Evolutionary conservation across 768 basidiomycete species (phyloP), one percentile per base, ranked within the genome.

Genomic region (Mycena haematopus): DNA sequence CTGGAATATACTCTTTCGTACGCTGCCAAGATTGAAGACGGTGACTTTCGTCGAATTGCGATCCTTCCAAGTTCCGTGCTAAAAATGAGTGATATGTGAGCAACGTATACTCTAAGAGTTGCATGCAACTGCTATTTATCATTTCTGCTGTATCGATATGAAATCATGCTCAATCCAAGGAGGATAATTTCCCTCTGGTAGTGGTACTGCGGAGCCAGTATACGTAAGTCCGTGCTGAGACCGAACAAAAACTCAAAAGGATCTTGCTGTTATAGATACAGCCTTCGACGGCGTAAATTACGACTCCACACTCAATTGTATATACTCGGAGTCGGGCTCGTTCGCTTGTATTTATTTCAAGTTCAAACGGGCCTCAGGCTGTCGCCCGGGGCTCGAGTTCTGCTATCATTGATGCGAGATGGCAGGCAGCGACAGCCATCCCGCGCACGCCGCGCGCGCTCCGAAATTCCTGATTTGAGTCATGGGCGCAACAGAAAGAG

Each of bases 121-220:
- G 36, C 36, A 36, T 36, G 49, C 40, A 35, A 6, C 36, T 49
- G 56, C 57, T 52, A 40, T 58, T 52, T 44, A 58, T 52, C 38
- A 38, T 58, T 58, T 58, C 40, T 50, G 6, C 36, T 36, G 40
- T 27, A 58, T 58, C 57, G 57, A 58, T 59, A 52, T 42, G 42
- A 44, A 52, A 44, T 58, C 57, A 27, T 10, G 31, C 36, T 42
- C 40, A 38, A 58, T 58, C 57, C 14, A 5, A 10, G 44, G 21
- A 35, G 11, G 52, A 15, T 38, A 7, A n/a, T 42, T n/a, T 42
- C 6, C 6, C 19, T 42, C 6, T 6, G 19, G 3, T n/a, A 42
- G 6, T 1, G 17, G 6, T n/a, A 38, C 13, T 42, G 17, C 19
- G 6, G 19, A 6, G 40, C 19, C 9, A 7, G 36, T 45, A 5